Base-by-base conservation (phyloP, 2,329 filamentous ascomycete genomes). In the Alternaria triticimaculans region DNA sequence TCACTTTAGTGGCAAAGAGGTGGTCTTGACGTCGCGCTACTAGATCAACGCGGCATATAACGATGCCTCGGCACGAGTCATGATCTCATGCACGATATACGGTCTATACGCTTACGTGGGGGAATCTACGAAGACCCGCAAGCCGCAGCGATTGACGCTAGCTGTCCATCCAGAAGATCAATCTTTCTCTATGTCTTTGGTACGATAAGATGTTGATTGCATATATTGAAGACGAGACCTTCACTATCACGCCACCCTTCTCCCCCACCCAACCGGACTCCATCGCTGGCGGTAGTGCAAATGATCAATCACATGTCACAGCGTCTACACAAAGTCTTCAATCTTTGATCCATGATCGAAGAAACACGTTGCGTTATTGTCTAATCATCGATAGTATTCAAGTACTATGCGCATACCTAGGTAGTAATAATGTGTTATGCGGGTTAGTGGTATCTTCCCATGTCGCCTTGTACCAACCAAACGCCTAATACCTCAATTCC, bases 11-110 rank as follows among this genome's bases (percentile, higher is more conserved):
- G 60, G 58, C 55, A 41, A 62, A 58, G 8, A 23, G 33, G 49
- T 11, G 63, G 67, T 65, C 51, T 65, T 67, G 67, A 69, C 67
- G 67, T 69, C 58, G 64, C 62, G 49, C 60, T 48, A 53, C 56
- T 30, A 55, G 37, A 37, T 46, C 20, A 51, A 51, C 25, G 49
- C 49, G 53, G 21, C 43, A 21, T 21, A 30, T 50, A 50, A 53
- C 41, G 23, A 44, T 67, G 62, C 64, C 66, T 67, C 64, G 67
- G 67, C 64, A 45, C 54, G 61, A 50, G 43, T 67, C 53, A 64
- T 62, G 56, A 46, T 48, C 25, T 48, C 41, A 33, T 25, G 43
- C 43, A 23, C 20, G 18, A 43, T 44, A 57, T 61, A 61, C 58
- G 58, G 58, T 45, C 51, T 15, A 57, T 61, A 61, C 58, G 58